These are phyloP conservation scores for Aspergillus floridensis DNA, from an alignment of 2,329 filamentous ascomycete species.

Conservation along the genomic window DNA sequence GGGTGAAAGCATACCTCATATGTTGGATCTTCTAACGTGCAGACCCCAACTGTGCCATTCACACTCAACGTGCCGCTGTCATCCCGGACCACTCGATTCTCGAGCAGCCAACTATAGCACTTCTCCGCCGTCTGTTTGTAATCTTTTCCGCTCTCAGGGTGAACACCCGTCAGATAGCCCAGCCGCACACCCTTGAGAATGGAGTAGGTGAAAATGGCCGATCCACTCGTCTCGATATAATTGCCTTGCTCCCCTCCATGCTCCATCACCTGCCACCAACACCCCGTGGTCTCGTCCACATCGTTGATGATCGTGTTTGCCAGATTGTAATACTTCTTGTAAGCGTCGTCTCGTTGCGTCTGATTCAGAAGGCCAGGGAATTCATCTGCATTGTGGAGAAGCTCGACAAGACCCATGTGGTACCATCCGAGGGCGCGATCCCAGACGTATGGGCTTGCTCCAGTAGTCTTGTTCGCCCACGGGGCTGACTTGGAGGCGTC, in stretches of 20 bases:
- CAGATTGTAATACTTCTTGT: slow-evolving; percentile 42
- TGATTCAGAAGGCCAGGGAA: slow-evolving; percentile 26
- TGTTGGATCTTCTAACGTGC: slow-evolving; percentile 50
- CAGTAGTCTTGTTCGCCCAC: slow-evolving; percentile 53
- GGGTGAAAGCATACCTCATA: slow-evolving; percentile 47
- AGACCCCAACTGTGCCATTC: slow-evolving; percentile 54
- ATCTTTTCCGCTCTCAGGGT: background rate
- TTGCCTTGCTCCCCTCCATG: slow-evolving; percentile 52
- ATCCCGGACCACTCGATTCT: slow-evolving; percentile 48
- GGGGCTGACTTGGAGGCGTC: slow-evolving; percentile 49
- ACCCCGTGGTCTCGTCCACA: slow-evolving; percentile 46
- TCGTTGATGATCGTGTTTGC: slow-evolving; percentile 43
- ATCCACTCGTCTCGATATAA: slow-evolving; percentile 60
- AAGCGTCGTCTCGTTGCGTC: slow-evolving; percentile 34
- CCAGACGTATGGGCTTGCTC: slow-evolving; percentile 55
- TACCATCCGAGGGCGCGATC: slow-evolving; percentile 57
- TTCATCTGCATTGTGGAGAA: slow-evolving; percentile 47
- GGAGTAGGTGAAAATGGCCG: slow-evolving; percentile 58
- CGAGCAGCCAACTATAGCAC: slow-evolving; percentile 46
- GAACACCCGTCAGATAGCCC: slow-evolving; percentile 27
- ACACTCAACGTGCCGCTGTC: slow-evolving; percentile 51
- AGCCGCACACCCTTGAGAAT: slow-evolving; percentile 48
- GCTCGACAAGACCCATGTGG: slow-evolving; percentile 51
- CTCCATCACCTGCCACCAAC: slow-evolving; percentile 60
- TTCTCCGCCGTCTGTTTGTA: slow-evolving; percentile 43